A percentile compares a stretch with the other conserved stretches of the same genome.
Evolutionary conservation across 352 stramenopile species (phyloP).

Genomic region (Elongisporangium prolatum): DNA sequence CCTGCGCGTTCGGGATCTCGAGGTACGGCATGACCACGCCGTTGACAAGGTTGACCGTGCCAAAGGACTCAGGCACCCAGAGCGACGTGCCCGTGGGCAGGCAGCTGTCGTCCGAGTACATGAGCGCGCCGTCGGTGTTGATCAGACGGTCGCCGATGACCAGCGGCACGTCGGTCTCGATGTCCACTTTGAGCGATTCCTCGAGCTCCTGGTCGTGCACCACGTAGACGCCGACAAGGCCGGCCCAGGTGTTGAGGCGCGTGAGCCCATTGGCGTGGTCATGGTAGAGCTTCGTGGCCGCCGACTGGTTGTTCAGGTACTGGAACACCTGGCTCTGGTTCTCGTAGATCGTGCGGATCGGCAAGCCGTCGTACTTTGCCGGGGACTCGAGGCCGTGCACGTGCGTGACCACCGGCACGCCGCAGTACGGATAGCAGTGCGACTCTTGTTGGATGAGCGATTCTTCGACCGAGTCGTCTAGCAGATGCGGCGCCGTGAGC

Average conservation of each 20-base stretch:
- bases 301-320: slow-evolving; percentile 70
- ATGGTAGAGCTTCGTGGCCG: slow-evolving; percentile 67
- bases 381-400: slow-evolving; percentile 66
- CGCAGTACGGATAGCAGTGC: slow-evolving; percentile 61
- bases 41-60: slow-evolving; percentile 59
- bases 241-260: slow-evolving; percentile 59
- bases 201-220: slow-evolving; percentile 47
- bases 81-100: slow-evolving; percentile 24
- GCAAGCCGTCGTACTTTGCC: slow-evolving; percentile 55
- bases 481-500: slow-evolving; percentile 27
- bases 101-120: slow-evolving; percentile 70
- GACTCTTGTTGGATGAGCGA: slow-evolving; percentile 42
- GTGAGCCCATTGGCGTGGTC: slow-evolving; percentile 67
- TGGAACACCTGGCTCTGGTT: slow-evolving; percentile 52
- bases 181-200: slow-evolving; percentile 40
- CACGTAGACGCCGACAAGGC: slow-evolving; percentile 56
- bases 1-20: slow-evolving; percentile 48
- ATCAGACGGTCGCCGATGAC: slow-evolving; percentile 49
- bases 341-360: slow-evolving; percentile 49
- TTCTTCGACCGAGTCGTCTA: slow-evolving; percentile 38
- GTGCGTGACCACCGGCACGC: slow-evolving; percentile 50
- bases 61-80: slow-evolving; percentile 65
- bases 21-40: slow-evolving; percentile 68
- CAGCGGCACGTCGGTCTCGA: slow-evolving; percentile 56
- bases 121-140: slow-evolving; percentile 40